phyloP scores from a whole-genome alignment of 805 yeast genomes.

The Wickerhamomyces xylosicus region DNA sequence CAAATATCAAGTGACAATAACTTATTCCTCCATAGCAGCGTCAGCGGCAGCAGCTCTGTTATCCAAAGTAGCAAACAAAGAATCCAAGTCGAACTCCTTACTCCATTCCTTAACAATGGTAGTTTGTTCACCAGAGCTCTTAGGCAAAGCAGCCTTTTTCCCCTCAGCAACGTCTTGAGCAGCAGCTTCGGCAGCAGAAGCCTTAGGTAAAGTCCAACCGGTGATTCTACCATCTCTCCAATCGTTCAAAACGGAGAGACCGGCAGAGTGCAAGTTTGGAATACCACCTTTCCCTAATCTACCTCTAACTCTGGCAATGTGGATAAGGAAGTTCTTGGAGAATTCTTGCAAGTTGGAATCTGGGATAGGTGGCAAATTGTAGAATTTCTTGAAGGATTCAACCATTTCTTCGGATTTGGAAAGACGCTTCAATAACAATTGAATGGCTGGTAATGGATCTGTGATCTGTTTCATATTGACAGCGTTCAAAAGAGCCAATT shows the following conservation, averaged over 20 bases:
- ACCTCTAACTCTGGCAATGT: slow-evolving; percentile 87
- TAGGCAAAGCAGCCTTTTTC: slow-evolving; percentile 22
- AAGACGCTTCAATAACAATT: slow-evolving; percentile 64
- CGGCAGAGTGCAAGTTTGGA: slow-evolving; percentile 83
- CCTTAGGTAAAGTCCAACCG: slow-evolving; percentile 81
- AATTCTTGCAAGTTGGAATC: slow-evolving; percentile 63
- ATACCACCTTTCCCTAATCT: slow-evolving; percentile 88
- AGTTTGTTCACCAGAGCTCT: slow-evolving; percentile 35
- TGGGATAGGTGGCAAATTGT: slow-evolving; percentile 74
- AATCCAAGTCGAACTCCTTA: slow-evolving; percentile 86
- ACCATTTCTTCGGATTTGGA: slow-evolving; percentile 70
- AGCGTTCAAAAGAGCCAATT: slow-evolving; percentile 79
- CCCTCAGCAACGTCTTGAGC: slow-evolving; percentile 17
- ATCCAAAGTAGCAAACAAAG: slow-evolving; percentile 43
- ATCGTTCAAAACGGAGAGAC: slow-evolving; percentile 71
- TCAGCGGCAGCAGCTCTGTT: slow-evolving; percentile 19
- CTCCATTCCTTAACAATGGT: slow-evolving; percentile 88
- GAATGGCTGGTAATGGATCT: slow-evolving; percentile 80
- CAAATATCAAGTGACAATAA: too few relatives aligned
- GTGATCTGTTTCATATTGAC: slow-evolving; percentile 75
- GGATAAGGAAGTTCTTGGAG: slow-evolving; percentile 79
- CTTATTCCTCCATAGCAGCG: slow-evolving; percentile 12
- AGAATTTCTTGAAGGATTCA: slow-evolving; percentile 60
- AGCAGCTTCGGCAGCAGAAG: slow-evolving; percentile 32
- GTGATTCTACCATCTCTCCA: slow-evolving; percentile 95